Evolutionary conservation across 495 filamentous ascomycete genomes (phyloP).

Genomic region (Bacidia gigantensis): DNA sequence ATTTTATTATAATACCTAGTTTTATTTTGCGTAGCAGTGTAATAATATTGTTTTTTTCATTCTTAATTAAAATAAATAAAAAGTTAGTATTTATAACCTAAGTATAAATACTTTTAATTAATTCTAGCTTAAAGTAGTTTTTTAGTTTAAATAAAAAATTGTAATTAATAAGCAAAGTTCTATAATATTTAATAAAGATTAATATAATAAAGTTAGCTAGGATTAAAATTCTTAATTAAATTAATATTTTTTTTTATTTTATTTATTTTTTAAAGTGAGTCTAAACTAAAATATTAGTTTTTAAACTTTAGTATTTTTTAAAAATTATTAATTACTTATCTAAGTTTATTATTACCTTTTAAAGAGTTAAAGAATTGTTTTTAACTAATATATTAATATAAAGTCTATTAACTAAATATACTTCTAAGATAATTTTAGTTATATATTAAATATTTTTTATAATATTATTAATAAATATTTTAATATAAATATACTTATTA

Average conservation of each 20-base stretch:
- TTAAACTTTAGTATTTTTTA: too few relatives aligned
- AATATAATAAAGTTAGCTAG: not conserved
- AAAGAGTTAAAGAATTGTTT: not conserved
- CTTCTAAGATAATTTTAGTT: not conserved
- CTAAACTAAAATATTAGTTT: too few relatives aligned
- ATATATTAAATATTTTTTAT: not conserved
- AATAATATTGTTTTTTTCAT: too few relatives aligned
- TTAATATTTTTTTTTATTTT: not conserved
- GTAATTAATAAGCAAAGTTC: not conserved
- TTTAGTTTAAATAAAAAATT: too few relatives aligned
- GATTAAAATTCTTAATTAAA: not conserved
- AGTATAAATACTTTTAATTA: too few relatives aligned
- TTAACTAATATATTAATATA: not conserved
- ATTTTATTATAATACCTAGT: too few relatives aligned
- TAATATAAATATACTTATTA: slow-evolving; percentile 2
- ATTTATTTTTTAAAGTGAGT: too few relatives aligned
- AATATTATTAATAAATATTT: not conserved
- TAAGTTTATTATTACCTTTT: not conserved
- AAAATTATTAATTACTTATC: not conserved
- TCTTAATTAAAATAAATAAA: too few relatives aligned
- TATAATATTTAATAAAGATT: not conserved
- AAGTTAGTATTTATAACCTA: too few relatives aligned
- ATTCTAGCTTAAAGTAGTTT: too few relatives aligned
- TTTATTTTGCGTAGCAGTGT: too few relatives aligned
- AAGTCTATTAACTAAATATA: not conserved